These are phyloP conservation scores for Terfezia claveryi DNA, from an alignment of 495 filamentous ascomycete genomes.

Conservation along the genomic window DNA sequence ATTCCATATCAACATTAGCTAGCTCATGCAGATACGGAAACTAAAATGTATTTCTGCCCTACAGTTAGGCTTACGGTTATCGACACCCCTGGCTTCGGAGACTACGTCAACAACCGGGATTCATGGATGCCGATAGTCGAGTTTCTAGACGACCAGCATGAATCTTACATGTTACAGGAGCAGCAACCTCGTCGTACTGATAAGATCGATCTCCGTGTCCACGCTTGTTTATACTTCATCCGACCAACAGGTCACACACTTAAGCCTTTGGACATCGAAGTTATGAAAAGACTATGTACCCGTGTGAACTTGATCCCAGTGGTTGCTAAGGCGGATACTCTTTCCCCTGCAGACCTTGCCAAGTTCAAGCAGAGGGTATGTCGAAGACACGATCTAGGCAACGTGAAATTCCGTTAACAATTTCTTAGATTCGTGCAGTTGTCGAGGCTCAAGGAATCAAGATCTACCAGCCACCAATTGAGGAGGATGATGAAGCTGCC, in stretches of 20 bases:
- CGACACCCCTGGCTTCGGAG: slow-evolving; percentile 94
- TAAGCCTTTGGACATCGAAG: slow-evolving; percentile 97
- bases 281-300: slow-evolving; percentile 96
- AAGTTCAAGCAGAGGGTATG: slow-evolving; percentile 80
- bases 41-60: background rate
- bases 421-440: slow-evolving; percentile 60
- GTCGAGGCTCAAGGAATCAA: slow-evolving; percentile 97
- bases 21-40: background rate
- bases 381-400: background rate
- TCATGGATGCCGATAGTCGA: slow-evolving; percentile 99
- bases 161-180: slow-evolving; percentile 99
- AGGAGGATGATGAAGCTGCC: slow-evolving; percentile 94
- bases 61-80: slow-evolving; percentile 93
- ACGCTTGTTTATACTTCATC: slow-evolving; percentile 98
- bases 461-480: slow-evolving; percentile 91
- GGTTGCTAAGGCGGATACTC: slow-evolving; percentile 91
- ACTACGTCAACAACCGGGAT: slow-evolving; percentile 99
- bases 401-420: background rate
- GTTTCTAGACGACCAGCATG: slow-evolving; percentile 98
- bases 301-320: slow-evolving; percentile 96
- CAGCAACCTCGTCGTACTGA: slow-evolving; percentile 92
- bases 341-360: slow-evolving; percentile 74
- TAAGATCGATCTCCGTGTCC: slow-evolving; percentile 98
- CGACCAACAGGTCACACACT: slow-evolving; percentile 92
- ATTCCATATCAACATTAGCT: background rate